Evolutionary conservation across 1,284 basidiomycete species (phyloP).

Genomic region (Ustilago trichophora): DNA sequence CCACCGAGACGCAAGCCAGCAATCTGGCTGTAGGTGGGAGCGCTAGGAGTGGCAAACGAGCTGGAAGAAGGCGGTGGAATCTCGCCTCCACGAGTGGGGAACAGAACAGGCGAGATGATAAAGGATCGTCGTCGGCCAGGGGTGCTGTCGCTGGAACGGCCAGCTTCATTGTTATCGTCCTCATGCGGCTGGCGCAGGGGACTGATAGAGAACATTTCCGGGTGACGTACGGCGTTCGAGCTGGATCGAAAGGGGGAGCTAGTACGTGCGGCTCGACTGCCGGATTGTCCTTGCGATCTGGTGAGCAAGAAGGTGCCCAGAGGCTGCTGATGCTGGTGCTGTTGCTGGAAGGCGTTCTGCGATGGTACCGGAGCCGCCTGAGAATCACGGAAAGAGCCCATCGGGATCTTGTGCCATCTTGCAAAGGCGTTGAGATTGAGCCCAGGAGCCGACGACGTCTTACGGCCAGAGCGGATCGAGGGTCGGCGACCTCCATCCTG

Average conservation of each 20-base stretch:
- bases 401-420: constrained; percentile 63
- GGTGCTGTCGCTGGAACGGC: constrained; percentile 16
- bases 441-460: constrained; percentile 25
- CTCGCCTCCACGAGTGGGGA: constrained; percentile 49
- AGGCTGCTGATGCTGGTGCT: constrained; percentile 40
- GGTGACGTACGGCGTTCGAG: constrained; percentile 36
- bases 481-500: constrained; percentile 23
- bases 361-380: constrained; percentile 33
- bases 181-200: constrained; percentile 30
- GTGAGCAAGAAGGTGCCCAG: constrained; percentile 56
- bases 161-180: constrained; percentile 18
- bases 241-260: constrained; percentile 57
- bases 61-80: constrained; percentile 39
- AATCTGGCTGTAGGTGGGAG: constrained; percentile 33
- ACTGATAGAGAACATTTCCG: constrained; percentile 45
- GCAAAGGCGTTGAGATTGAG: constrained; percentile 60
- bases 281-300: constrained; percentile 31
- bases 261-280: constrained; percentile 21
- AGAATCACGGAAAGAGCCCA: constrained; percentile 63
- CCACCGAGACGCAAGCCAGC: constrained; percentile 26
- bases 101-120: constrained; percentile 57
- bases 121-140: constrained; percentile 39
- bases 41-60: constrained; percentile 7
- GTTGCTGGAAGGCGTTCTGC: constrained; percentile 27
- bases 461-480: constrained; percentile 19